phyloP scores from a whole-genome alignment of 768 basidiomycete genomes.

The Hericium rajendrae region DNA sequence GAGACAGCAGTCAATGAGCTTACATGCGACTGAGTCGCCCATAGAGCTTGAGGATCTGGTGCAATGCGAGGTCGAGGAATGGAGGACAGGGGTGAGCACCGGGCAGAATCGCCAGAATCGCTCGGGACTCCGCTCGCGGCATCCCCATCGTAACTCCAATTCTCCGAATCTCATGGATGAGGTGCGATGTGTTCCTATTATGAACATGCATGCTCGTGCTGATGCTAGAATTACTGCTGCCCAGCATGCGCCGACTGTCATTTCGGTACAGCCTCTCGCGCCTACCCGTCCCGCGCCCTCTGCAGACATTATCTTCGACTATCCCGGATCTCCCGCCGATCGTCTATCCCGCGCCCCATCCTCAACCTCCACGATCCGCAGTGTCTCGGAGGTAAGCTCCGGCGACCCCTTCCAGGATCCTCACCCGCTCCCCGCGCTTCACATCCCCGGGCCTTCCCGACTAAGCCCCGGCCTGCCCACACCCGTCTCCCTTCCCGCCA shows the following conservation, averaged over 20 bases:
- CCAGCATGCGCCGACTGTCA: not conserved
- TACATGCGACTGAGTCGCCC: not conserved
- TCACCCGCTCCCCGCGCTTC: not conserved
- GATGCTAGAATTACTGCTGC: not conserved
- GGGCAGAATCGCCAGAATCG: slow-evolving; percentile 2
- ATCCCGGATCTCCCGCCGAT: not conserved
- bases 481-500: not conserved
- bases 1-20: not conserved
- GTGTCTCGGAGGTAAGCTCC: not conserved
- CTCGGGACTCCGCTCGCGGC: slow-evolving; percentile 5
- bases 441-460: not conserved
- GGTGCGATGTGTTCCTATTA: not conserved
- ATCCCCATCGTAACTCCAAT: not conserved
- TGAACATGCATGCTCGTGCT: not conserved
- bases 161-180: not conserved
- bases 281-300: not conserved
- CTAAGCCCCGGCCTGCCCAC: slow-evolving; percentile 1
- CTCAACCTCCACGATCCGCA: not conserved
- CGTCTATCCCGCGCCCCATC: not conserved
- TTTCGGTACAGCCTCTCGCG: not conserved
- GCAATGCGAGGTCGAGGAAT: slow-evolving; percentile 6
- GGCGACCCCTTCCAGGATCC: not conserved
- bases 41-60: slow-evolving; percentile 10
- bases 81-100: slow-evolving; percentile 1
- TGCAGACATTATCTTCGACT: not conserved